Base-by-base conservation (phyloP, 148 eudicot species). In the Vaccinium darrowii region DNA sequence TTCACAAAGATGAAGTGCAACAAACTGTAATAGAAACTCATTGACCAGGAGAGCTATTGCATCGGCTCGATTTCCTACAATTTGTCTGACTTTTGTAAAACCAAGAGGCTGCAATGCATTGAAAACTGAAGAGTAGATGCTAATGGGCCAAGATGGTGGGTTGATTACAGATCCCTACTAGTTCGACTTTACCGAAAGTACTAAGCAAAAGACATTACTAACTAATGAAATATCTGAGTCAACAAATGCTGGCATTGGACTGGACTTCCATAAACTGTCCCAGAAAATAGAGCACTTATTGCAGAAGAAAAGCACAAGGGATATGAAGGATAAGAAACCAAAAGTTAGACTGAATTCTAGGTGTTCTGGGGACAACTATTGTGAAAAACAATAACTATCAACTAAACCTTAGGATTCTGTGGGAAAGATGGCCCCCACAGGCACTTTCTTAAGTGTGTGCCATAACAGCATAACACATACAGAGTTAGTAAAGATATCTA, bases 401-500 rank as follows among this genome's bases (percentile, higher is more conserved):
- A 76, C 19, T 57, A 50, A 77, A 77, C 3, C 58, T 18, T 19
- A 18, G 78, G 53, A 6, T 21, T 47, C 19, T 5, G 53, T 18
- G 53, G 39, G 53, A 0, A 33, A 47, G 19, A 43, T 47, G 12
- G 53, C 78, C 78, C 6, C 47, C 47, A 43, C 6, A 43, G 47
- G 47, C 47, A 43, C 47, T 43, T 7, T 43, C 47, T 43, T 43
- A 43, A 43, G 47, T 4, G 47, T 43, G 47, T 43, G 47, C 6
- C 6, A 43, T 43, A 43, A 4, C 6, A 5, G 6, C 5, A 43
- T 43, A 43, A 43, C 23, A 12, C 75, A 36, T 47, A 36, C 57
- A 43, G 21, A 95, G 91, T 89, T 97, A 3, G 47, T 36, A 36
- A 43, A 43, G 5, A 43, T 43, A 43, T 43, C 7, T 95, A 89